phyloP scores from a whole-genome alignment of 2,329 filamentous ascomycete species.

The Colletotrichum cereale region DNA sequence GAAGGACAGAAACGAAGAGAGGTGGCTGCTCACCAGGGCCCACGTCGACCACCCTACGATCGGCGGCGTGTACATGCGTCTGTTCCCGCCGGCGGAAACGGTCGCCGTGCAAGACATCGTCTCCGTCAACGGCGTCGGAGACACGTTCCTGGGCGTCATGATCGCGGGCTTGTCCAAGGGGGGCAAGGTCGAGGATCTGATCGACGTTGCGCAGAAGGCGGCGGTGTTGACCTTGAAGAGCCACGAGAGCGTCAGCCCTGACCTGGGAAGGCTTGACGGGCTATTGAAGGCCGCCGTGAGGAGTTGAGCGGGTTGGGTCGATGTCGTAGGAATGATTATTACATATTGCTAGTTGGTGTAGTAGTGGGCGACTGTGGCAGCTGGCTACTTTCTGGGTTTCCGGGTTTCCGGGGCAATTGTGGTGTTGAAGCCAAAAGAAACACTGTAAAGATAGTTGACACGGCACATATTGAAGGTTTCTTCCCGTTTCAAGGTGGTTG shows the following conservation, averaged over 20 bases:
- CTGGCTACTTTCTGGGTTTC: neutral
- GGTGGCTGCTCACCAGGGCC: conserved; percentile 78
- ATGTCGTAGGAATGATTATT: neutral
- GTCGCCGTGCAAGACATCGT: conserved; percentile 75
- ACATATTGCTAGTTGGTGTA: neutral
- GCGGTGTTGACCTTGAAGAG: conserved; percentile 84
- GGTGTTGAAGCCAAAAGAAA: neutral
- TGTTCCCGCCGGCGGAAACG: conserved; percentile 75
- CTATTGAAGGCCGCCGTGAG: conserved; percentile 49
- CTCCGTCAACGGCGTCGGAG: conserved; percentile 94
- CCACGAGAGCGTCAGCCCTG: conserved; percentile 76
- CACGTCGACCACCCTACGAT: conserved; percentile 64
- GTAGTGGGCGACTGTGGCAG: neutral
- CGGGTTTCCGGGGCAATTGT: neutral
- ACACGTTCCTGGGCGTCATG: conserved; percentile 89
- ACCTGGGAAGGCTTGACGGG: conserved; percentile 61
- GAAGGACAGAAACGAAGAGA: conserved; percentile 69
- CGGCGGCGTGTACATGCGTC: conserved; percentile 85
- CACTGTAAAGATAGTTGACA: neutral
- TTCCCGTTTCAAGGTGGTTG: neutral
- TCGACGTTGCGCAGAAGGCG: conserved; percentile 85
- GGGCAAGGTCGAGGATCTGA: conserved; percentile 68
- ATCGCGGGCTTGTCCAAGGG: conserved; percentile 80
- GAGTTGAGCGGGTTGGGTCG: neutral
- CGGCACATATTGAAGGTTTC: neutral